Conservation (phyloP, 2,329 filamentous ascomycete species). For the Stenocarpella maydis region DNA sequence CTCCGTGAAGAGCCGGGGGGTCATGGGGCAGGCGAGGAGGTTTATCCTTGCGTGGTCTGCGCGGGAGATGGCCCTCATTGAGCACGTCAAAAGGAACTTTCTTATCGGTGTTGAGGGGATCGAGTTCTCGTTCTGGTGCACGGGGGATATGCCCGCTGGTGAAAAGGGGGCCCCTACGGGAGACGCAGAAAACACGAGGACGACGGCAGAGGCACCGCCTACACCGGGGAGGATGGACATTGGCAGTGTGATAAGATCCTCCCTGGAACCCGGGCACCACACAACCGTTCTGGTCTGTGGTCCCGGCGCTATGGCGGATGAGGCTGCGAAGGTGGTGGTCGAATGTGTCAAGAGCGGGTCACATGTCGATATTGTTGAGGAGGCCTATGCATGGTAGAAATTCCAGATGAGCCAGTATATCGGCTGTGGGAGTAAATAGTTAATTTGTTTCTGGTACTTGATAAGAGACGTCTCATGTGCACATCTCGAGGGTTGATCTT, state of each 20-base stretch:
- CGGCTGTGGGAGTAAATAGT: not conserved
- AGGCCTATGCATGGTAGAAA: constrained; percentile 40
- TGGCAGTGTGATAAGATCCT: not conserved
- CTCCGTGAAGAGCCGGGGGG: not conserved
- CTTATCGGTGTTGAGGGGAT: not conserved
- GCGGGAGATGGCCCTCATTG: constrained; percentile 2
- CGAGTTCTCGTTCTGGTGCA: constrained; percentile 10
- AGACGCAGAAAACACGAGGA: not conserved
- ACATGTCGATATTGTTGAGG: constrained; percentile 37
- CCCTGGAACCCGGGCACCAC: constrained; percentile 29
- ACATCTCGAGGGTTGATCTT: too few species aligned
- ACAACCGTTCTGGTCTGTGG: constrained; percentile 41
- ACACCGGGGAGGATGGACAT: constrained; percentile 2
- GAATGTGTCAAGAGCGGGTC: constrained; percentile 38
- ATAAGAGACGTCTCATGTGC: not conserved
- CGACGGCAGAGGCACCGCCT: not conserved
- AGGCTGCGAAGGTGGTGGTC: constrained; percentile 38
- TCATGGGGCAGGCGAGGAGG: not conserved
- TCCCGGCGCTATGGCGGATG: constrained; percentile 42
- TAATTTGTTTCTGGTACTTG: not conserved
- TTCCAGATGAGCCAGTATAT: not conserved
- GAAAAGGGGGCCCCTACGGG: not conserved
- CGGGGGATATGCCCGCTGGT: not conserved
- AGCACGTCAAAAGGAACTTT: not conserved
- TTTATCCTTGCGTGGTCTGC: constrained; percentile 14